These are phyloP conservation scores for Marasmius sp. DNA, from an alignment of 1,284 basidiomycete species.

Conservation along the genomic window DNA sequence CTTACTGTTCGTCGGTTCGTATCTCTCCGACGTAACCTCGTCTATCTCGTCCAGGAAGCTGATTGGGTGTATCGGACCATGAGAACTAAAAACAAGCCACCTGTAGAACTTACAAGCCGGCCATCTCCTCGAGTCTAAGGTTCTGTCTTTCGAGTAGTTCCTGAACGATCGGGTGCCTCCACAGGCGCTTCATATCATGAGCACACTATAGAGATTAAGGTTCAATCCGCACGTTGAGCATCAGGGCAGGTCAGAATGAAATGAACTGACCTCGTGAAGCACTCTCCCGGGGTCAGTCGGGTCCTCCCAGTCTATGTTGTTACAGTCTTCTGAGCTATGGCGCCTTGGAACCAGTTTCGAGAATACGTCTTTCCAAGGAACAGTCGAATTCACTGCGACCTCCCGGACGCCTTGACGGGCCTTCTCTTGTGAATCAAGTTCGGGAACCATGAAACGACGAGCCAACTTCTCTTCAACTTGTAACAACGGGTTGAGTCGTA, in stretches of 20 bases:
- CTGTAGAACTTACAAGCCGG: constrained; percentile 55
- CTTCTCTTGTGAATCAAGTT: constrained; percentile 29
- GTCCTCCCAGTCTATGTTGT: constrained; percentile 39
- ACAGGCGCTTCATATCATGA: constrained; percentile 53
- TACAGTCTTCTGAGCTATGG: constrained; percentile 34
- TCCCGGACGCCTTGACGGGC: constrained; percentile 22
- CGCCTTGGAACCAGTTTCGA: constrained; percentile 22
- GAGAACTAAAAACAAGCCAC: constrained; percentile 2
- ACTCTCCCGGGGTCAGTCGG: constrained; percentile 41
- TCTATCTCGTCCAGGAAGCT: constrained; percentile 63
- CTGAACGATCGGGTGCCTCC: constrained; percentile 49
- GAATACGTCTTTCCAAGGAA: constrained; percentile 38
- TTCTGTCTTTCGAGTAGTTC: constrained; percentile 44
- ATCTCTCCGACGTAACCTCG: constrained; percentile 73
- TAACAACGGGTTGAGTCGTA: constrained; percentile 57
- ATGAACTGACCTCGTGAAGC: constrained; percentile 30
- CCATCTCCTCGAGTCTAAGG: constrained; percentile 55
- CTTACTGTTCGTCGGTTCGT: constrained; percentile 78
- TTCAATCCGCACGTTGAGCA: neutral
- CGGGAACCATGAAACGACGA: constrained; percentile 45
- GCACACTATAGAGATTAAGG: constrained; percentile 25
- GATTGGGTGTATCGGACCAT: neutral
- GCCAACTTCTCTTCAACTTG: constrained; percentile 60
- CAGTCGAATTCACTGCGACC: constrained; percentile 41
- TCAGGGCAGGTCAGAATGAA: neutral